Conservation (phyloP, 495 filamentous ascomycete genomes). For the Ramalina peruviana region DNA sequence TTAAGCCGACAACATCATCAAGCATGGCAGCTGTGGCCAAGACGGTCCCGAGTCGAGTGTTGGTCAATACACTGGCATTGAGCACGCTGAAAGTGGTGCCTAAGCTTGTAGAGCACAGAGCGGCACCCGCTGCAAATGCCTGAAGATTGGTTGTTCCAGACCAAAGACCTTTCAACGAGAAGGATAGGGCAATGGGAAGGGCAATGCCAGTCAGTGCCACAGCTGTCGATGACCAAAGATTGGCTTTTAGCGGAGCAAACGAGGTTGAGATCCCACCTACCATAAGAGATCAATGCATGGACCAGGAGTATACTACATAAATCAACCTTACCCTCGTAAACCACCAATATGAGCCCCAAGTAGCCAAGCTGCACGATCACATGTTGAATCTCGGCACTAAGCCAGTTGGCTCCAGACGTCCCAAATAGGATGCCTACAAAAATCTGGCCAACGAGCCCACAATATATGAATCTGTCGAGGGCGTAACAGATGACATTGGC, state of each 20-base stretch:
- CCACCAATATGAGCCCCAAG: conserved; percentile 57
- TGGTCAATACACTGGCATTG: conserved; percentile 35
- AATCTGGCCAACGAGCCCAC: conserved; percentile 62
- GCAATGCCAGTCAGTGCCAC: conserved; percentile 53
- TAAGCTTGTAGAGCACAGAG: conserved; percentile 61
- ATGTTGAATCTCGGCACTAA: conserved; percentile 33
- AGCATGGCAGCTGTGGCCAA: conserved; percentile 64
- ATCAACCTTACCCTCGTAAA: conserved; percentile 45
- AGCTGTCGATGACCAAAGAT: conserved; percentile 41
- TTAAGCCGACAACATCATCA: conserved; percentile 70
- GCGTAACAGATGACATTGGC: conserved; percentile 44
- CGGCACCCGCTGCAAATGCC: conserved; percentile 62
- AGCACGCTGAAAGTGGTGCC: conserved; percentile 72
- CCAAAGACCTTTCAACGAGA: conserved; percentile 33
- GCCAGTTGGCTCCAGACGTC: conserved; percentile 42
- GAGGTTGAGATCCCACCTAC: conserved; percentile 52
- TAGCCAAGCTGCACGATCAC: conserved; percentile 59
- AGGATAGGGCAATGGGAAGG: conserved; percentile 54
- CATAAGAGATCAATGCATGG: background rate
- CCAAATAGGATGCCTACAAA: conserved; percentile 61
- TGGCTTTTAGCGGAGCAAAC: conserved; percentile 40
- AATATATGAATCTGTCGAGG: conserved; percentile 51
- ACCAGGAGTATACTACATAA: background rate
- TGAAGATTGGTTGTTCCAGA: conserved; percentile 35
- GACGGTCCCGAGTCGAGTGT: conserved; percentile 54